Conservation (phyloP, 2,329 filamentous ascomycete genomes). For the Chaetomium globosum region DNA sequence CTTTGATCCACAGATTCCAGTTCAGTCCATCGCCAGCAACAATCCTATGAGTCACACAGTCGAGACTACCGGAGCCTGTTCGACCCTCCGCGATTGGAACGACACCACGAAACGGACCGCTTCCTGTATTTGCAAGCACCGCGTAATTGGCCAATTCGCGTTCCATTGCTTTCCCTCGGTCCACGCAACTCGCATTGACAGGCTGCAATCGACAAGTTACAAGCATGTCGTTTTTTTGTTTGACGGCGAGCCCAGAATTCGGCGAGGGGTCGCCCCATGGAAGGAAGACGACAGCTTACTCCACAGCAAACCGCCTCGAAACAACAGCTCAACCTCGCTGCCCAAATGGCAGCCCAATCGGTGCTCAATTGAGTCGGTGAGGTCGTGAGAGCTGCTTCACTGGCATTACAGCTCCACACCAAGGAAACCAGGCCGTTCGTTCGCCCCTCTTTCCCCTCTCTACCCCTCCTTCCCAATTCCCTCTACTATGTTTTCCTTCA, state of each 20-base stretch:
- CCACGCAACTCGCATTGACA: conserved; percentile 15
- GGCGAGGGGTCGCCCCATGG: not conserved
- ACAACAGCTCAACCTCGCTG: conserved; percentile 27
- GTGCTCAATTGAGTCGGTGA: conserved; percentile 33
- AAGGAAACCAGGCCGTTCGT: conserved; percentile 8
- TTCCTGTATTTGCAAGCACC: conserved; percentile 20
- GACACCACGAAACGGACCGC: conserved; percentile 28
- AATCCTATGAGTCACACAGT: conserved; percentile 30
- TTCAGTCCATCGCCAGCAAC: not conserved
- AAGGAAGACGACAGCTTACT: conserved; percentile 7
- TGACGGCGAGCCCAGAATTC: conserved; percentile 8
- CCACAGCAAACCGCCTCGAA: conserved; percentile 10
- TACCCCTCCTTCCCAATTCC: conserved; percentile 24
- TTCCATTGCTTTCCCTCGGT: conserved; percentile 29
- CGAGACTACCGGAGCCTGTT: not conserved
- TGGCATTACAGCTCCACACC: conserved; percentile 22
- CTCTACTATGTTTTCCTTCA: conserved; percentile 1
- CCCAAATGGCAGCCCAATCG: conserved; percentile 37
- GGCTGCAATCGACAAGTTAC: conserved; percentile 8
- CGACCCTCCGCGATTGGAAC: conserved; percentile 13
- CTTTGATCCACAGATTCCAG: conserved; percentile 5
- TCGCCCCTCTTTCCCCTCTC: conserved; percentile 26
- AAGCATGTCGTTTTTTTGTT: not conserved
- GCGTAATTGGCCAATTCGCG: conserved; percentile 36
- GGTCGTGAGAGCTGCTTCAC: conserved; percentile 12